Percentiles rank a stretch among this genome's conserved stretches.
phyloP scores from a whole-genome alignment of 2,329 filamentous ascomycete species.

The Rhynchosporium graminicola region DNA sequence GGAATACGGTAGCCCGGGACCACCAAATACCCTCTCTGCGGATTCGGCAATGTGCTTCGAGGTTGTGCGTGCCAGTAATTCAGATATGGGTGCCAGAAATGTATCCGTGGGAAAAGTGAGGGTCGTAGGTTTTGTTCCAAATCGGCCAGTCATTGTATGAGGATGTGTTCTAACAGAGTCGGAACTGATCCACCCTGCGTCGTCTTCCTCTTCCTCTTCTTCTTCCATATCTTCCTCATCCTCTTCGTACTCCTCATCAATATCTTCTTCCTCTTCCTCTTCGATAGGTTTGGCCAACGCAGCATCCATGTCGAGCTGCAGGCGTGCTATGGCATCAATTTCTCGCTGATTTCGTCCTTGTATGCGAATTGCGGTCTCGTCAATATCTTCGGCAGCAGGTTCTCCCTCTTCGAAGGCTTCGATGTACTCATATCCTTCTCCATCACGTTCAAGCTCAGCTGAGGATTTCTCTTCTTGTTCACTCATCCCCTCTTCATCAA shows the following conservation, averaged over 20 bases:
- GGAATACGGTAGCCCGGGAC: constrained; percentile 72
- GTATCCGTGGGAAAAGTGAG: constrained; percentile 71
- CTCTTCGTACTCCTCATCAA: constrained; percentile 33
- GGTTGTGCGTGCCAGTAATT: constrained; percentile 67
- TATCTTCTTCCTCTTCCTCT: constrained; percentile 31
- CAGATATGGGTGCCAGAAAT: constrained; percentile 68
- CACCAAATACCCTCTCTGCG: constrained; percentile 76
- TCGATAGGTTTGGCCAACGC: constrained; percentile 35
- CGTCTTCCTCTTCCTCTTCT: constrained; percentile 33
- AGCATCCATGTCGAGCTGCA: constrained; percentile 40
- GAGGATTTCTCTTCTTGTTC: background rate
- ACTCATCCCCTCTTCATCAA: too few relatives aligned
- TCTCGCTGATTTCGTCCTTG: constrained; percentile 39
- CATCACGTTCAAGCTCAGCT: constrained; percentile 8
- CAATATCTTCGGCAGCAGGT: constrained; percentile 16
- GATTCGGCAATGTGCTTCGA: constrained; percentile 73
- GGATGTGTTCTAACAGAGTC: constrained; percentile 66
- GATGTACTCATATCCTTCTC: background rate
- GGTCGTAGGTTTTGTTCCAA: constrained; percentile 71
- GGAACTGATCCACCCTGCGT: constrained; percentile 35
- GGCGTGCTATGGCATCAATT: constrained; percentile 37
- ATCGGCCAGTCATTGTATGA: constrained; percentile 72
- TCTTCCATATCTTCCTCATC: constrained; percentile 34
- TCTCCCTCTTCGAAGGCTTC: constrained; percentile 39
- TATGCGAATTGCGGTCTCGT: constrained; percentile 27